Conservation (phyloP, 352 stramenopile species). For the Phytopythium chamaehyphon region DNA sequence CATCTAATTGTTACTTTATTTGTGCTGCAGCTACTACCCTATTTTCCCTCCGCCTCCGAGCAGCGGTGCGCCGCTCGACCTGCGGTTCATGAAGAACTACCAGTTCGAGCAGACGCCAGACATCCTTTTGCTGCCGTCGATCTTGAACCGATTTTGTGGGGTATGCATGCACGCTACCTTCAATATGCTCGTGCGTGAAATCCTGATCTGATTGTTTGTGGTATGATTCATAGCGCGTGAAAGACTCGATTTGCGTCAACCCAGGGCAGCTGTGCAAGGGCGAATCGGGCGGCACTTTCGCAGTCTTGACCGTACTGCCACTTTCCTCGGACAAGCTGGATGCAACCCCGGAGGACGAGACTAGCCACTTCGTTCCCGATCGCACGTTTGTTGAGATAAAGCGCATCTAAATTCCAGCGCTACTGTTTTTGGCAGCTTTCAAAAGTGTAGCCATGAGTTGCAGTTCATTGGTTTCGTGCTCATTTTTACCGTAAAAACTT, state of each 20-base stretch:
- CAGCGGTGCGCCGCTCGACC: conserved; percentile 84
- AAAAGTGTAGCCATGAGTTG: too few relatives aligned
- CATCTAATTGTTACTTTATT: too few relatives aligned
- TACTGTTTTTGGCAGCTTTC: too few relatives aligned
- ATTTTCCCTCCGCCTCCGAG: conserved; percentile 68
- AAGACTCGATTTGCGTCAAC: conserved; percentile 94
- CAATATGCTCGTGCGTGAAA: conserved; percentile 8
- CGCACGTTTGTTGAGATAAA: conserved; percentile 92
- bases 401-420: conserved; percentile 53
- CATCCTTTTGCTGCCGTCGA: conserved; percentile 94
- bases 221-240: conserved; percentile 50
- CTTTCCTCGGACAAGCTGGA: conserved; percentile 78
- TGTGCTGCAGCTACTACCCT: conserved; percentile 54
- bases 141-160: conserved; percentile 88
- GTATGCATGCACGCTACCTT: conserved; percentile 32
- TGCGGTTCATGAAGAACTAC: conserved; percentile 90
- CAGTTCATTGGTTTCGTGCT: too few relatives aligned
- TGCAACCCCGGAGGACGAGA: conserved; percentile 33
- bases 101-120: conserved; percentile 92
- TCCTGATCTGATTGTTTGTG: conserved; percentile 19
- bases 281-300: conserved; percentile 92
- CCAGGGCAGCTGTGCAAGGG: conserved; percentile 93
- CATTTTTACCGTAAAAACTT: too few relatives aligned
- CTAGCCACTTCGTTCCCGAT: conserved; percentile 74
- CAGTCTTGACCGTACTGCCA: conserved; percentile 89